Evolutionary conservation across 2,329 filamentous ascomycete species (phyloP), one percentile per base, ranked within the genome.

Genomic region (Hirsutella thompsonii): DNA sequence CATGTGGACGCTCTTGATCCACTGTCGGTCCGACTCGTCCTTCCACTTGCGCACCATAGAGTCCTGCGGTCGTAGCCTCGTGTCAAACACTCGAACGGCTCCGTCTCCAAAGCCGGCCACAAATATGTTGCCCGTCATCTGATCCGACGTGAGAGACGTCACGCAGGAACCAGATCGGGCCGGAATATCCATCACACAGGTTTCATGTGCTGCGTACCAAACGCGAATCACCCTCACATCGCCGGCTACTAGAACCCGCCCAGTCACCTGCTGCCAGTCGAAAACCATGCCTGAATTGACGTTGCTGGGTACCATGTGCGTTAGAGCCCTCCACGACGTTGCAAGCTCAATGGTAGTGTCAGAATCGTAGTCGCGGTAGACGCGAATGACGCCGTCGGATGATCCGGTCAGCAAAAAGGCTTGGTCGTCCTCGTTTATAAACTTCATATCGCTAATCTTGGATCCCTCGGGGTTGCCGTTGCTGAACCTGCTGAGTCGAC

Each of bases 191-290:
- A 81, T 84, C 40, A 87, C 77, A 63, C 90, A 96, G 30, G 92
- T 82, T 68, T 98, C 92, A 35, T 86, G 84, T 8, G 86, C 87
- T 14, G 90, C 90, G 55, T 93, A 92, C 92, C 92, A 98, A 28
- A 96, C 86, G 29, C 89, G 77, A 51, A 98, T 95, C 28, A 95
- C 85, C 43, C 92, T 85, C 41, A 95, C 87, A 57, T 98, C 92
- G 36, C 92, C 92, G 10, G 92, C 92, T 26, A 96, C 92, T n/a
- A 98, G 72, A 8, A 94, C 81, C 45, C 87, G 85, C 8, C 92
- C 92, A 50, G 87, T 86, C n/a, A 93, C 89, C 63, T 98, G 92
- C 59, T 96, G 90, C 92, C 92, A 98, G 59, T 98, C 90, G 57
- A 96, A 93, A 20, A 96, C 90, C 63, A 98, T 82, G 19, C 92